phyloP scores from a whole-genome alignment of 345 rosid species.

The Gossypium australe region DNA sequence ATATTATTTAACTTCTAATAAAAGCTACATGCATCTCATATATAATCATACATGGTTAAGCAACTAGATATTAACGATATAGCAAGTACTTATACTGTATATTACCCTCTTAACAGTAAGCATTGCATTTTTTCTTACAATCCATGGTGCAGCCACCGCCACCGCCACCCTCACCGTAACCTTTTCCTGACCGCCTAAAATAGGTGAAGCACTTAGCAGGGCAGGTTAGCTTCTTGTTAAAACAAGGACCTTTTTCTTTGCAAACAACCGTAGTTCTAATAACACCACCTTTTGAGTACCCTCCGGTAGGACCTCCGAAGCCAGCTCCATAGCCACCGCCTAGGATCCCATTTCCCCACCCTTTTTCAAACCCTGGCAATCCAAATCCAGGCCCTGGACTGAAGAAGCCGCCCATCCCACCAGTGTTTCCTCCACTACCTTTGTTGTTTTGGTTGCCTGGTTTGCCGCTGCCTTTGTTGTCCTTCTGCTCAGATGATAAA shows the following conservation, averaged over 20 bases:
- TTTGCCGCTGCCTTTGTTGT: slow-evolving; percentile 21
- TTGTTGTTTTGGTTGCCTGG: slow-evolving; percentile 21
- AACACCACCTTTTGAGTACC: slow-evolving; percentile 54
- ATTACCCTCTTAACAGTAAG: slow-evolving; percentile 43
- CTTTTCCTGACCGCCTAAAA: slow-evolving; percentile 81
- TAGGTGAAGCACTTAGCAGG: slow-evolving; percentile 92
- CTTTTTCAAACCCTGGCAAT: slow-evolving; percentile 33
- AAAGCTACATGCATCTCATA: neutral
- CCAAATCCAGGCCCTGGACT: slow-evolving; percentile 44
- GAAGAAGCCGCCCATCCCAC: slow-evolving; percentile 40
- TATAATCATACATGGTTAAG: neutral
- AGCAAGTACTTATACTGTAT: neutral
- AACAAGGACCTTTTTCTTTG: slow-evolving; percentile 72
- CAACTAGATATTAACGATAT: neutral
- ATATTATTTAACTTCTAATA: neutral
- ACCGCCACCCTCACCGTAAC: slow-evolving; percentile 57
- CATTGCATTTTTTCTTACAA: slow-evolving; percentile 88
- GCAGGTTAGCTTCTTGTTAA: slow-evolving; percentile 75
- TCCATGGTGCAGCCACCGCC: slow-evolving; percentile 97
- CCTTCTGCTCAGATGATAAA: slow-evolving; percentile 21
- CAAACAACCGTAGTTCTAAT: slow-evolving; percentile 66
- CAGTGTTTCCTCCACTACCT: slow-evolving; percentile 20
- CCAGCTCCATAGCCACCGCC: slow-evolving; percentile 75
- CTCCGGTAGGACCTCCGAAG: slow-evolving; percentile 63
- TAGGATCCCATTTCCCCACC: slow-evolving; percentile 35